These are phyloP conservation scores for Ambispora gerdemannii DNA, from an alignment of 192 early-diverging fungal genomes.

Conservation along the genomic window DNA sequence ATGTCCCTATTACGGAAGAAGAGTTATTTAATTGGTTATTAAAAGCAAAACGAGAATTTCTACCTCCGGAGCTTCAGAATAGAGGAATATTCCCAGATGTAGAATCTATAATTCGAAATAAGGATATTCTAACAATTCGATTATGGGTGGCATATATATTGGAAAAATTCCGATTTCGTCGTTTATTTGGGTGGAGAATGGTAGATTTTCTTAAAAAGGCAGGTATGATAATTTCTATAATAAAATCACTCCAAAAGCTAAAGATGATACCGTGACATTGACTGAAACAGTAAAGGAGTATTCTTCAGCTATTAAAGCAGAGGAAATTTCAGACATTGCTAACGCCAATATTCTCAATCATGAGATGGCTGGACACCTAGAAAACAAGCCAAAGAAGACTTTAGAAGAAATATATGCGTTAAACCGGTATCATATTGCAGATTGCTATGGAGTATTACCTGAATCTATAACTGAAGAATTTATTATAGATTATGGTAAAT, in stretches of 20 bases:
- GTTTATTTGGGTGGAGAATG: no score
- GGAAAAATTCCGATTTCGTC: constrained; percentile 4
- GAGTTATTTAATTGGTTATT: constrained; percentile 18
- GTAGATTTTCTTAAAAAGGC: constrained; percentile 8
- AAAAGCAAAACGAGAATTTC: constrained; percentile 15
- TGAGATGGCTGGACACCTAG: constrained; percentile 5
- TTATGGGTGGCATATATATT: constrained; percentile 6
- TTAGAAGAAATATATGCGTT: constrained; percentile 20
- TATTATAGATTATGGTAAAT: neutral
- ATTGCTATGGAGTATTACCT: neutral
- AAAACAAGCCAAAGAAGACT: no score
- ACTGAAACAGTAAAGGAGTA: neutral
- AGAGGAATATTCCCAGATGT: no score
- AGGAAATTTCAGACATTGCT: constrained; percentile 21
- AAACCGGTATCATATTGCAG: neutral
- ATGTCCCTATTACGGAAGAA: neutral
- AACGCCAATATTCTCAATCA: constrained; percentile 4
- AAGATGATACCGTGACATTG: constrained; percentile 1
- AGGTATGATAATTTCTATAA: constrained; percentile 12
- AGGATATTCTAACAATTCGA: neutral
- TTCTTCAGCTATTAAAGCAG: constrained; percentile 5
- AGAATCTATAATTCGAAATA: constrained; percentile 12
- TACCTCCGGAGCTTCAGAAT: neutral
- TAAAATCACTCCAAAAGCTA: constrained; percentile 9
- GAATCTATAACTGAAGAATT: constrained; percentile 3